These are phyloP conservation scores for Aspergillus terreus DNA, from an alignment of 2,329 filamentous ascomycete species.

Conservation along the genomic window DNA sequence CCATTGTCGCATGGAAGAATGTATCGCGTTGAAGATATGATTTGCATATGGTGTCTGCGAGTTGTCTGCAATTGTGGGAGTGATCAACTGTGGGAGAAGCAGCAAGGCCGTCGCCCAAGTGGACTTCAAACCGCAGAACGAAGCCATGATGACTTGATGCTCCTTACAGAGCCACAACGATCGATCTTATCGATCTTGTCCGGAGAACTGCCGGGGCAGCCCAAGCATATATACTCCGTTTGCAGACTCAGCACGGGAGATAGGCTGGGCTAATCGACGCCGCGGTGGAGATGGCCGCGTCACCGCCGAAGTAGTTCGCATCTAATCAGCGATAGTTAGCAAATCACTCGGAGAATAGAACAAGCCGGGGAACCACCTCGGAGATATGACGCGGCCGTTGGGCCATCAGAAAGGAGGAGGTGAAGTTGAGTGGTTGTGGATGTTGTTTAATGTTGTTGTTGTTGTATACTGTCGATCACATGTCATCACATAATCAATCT, in stretches of 20 bases:
- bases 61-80: background rate
- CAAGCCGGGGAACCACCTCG: too few relatives aligned
- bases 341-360: too few relatives aligned
- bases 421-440: too few relatives aligned
- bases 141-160: background rate
- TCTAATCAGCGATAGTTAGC: too few relatives aligned
- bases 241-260: background rate
- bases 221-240: background rate
- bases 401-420: too few relatives aligned
- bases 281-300: background rate
- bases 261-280: background rate
- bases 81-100: background rate
- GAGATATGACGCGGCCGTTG: too few relatives aligned
- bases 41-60: slow-evolving; percentile 48
- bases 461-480: background rate
- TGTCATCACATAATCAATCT: background rate
- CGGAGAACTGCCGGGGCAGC: background rate
- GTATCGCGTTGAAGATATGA: slow-evolving; percentile 68
- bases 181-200: background rate
- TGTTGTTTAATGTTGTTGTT: too few relatives aligned
- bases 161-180: background rate
- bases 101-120: background rate
- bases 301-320: too few relatives aligned
- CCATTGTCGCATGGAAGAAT: slow-evolving; percentile 71
- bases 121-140: background rate